phyloP scores from a whole-genome alignment of 1,139 yeast species.

The Candida albicans region DNA sequence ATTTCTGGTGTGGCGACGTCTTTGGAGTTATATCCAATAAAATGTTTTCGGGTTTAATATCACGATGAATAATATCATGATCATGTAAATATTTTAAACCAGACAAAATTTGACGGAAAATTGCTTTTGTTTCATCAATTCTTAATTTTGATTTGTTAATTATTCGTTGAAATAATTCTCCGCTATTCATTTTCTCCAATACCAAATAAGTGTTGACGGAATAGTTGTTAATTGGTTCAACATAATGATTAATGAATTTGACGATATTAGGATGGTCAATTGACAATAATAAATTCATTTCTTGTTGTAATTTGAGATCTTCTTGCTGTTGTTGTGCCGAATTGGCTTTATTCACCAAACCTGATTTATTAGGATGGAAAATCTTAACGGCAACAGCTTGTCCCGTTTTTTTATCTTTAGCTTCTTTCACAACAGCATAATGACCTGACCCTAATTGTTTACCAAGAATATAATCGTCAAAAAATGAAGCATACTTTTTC shows the following conservation, averaged over 20 bases:
- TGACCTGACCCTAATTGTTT: constrained; percentile 72
- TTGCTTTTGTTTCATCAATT: constrained; percentile 60
- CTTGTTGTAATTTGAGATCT: constrained; percentile 62
- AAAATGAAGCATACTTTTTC: constrained; percentile 40
- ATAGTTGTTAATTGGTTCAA: constrained; percentile 61
- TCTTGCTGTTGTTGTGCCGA: constrained; percentile 25
- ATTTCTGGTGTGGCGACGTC: constrained; percentile 44
- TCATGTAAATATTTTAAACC: constrained; percentile 68
- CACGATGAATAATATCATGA: constrained; percentile 80
- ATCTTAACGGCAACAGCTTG: constrained; percentile 69
- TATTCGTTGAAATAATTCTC: constrained; percentile 72
- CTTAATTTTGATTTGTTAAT: constrained; percentile 59
- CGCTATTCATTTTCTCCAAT: constrained; percentile 70
- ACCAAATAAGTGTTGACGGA: constrained; percentile 64
- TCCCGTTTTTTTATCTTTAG: constrained; percentile 56
- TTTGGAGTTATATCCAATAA: constrained; percentile 65
- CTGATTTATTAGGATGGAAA: constrained; percentile 63
- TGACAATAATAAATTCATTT: constrained; percentile 63
- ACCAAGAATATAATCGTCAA: constrained; percentile 62
- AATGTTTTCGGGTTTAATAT: constrained; percentile 89
- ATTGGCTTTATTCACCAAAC: constrained; percentile 10
- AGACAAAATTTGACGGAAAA: constrained; percentile 59
- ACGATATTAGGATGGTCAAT: constrained; percentile 73
- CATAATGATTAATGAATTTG: constrained; percentile 60
- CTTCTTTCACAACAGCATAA: constrained; percentile 76